Percentiles rank a stretch among this genome's conserved stretches.
Conservation (phyloP, 176 grass and related monocot genomes). For the Secale cereale region DNA sequence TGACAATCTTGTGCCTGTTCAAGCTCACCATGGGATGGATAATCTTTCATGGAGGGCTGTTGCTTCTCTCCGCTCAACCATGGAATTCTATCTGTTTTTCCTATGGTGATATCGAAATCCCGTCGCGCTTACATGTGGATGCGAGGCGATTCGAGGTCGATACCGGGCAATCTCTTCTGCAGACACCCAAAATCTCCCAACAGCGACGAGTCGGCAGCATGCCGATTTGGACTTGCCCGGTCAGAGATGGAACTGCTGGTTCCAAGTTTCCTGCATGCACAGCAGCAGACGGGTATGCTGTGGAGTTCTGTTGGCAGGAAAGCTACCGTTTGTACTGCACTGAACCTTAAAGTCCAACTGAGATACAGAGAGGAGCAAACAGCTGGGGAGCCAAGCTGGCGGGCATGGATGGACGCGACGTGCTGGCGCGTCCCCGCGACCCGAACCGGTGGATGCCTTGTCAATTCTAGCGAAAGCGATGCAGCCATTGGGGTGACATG, state of each 20-base stretch:
- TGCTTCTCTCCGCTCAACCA: neutral
- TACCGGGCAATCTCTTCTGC: conserved; percentile 16
- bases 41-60: neutral
- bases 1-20: neutral
- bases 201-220: conserved; percentile 4
- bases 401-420: neutral
- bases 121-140: neutral
- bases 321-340: neutral
- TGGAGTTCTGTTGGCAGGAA: neutral
- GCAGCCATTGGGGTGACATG: neutral
- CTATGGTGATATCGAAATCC: neutral
- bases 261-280: neutral
- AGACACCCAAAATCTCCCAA: neutral
- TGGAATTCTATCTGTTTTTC: neutral
- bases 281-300: neutral
- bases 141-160: neutral
- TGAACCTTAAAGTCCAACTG: neutral
- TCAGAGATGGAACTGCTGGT: neutral
- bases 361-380: too few relatives aligned
- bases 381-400: neutral
- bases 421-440: neutral
- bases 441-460: neutral
- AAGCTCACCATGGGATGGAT: neutral
- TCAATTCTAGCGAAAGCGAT: neutral
- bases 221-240: neutral